A percentile compares a stretch with the other conserved stretches of the same genome.
Conservation (phyloP, 352 stramenopile genomes). For the Globisporangium spiculum region DNA sequence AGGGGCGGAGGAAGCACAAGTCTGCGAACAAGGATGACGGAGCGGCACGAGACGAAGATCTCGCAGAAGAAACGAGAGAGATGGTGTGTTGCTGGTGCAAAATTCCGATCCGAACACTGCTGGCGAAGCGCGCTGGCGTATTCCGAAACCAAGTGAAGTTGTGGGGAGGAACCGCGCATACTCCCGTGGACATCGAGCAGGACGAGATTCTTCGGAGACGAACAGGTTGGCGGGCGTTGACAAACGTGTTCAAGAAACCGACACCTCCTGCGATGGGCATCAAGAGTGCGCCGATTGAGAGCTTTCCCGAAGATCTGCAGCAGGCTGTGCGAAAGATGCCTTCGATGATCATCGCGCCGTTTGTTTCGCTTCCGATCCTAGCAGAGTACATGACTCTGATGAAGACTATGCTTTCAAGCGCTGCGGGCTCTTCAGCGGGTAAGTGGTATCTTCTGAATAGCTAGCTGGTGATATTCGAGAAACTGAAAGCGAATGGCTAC, state of each 20-base stretch:
- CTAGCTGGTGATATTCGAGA: neutral
- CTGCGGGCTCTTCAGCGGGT: constrained; percentile 43
- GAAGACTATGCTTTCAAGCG: constrained; percentile 45
- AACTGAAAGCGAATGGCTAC: neutral
- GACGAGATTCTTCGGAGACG: constrained; percentile 68
- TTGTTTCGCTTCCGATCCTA: constrained; percentile 58
- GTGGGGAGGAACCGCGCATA: constrained; percentile 61
- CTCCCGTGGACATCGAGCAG: constrained; percentile 66
- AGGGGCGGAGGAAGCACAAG: constrained; percentile 17
- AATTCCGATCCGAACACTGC: constrained; percentile 51
- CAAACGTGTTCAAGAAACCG: constrained; percentile 59
- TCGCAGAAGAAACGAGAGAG: constrained; percentile 32
- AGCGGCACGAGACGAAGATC: neutral
- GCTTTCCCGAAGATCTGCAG: constrained; percentile 48
- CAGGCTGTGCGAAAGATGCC: constrained; percentile 55
- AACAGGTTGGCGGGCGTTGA: constrained; percentile 68
- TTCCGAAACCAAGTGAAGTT: constrained; percentile 54
- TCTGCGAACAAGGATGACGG: neutral
- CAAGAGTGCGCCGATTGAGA: constrained; percentile 60
- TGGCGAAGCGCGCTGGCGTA: constrained; percentile 45
- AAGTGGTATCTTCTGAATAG: neutral
- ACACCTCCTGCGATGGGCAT: constrained; percentile 54
- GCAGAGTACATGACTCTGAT: constrained; percentile 74
- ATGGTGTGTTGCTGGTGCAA: constrained; percentile 84
- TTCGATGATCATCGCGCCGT: constrained; percentile 62